Evolutionary conservation across 495 filamentous ascomycete species (phyloP).

Genomic region (Annulohypoxylon maeteangense): DNA sequence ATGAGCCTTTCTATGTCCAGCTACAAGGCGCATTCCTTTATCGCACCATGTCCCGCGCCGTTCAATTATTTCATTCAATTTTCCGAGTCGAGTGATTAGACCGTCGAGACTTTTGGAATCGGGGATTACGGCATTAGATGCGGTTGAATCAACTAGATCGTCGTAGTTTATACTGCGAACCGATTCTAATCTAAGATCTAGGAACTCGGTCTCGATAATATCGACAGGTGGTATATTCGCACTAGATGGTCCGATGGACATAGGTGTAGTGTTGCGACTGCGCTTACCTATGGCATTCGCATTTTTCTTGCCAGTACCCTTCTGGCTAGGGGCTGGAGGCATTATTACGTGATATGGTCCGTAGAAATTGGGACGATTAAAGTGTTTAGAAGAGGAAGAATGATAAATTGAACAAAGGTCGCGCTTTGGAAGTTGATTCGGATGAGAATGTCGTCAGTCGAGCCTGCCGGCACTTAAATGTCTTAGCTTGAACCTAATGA

Average conservation of each 20-base stretch:
- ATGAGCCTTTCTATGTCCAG: constrained; percentile 70
- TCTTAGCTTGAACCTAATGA: constrained; percentile 1
- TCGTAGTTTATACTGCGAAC: constrained; percentile 71
- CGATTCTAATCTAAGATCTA: constrained; percentile 65
- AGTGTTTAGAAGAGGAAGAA: not conserved
- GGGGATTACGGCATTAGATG: constrained; percentile 72
- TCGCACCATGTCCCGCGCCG: constrained; percentile 71
- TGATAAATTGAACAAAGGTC: not conserved
- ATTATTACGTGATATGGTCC: constrained; percentile 60
- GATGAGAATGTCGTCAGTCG: constrained; percentile 9
- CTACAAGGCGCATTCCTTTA: constrained; percentile 76
- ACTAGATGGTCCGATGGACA: constrained; percentile 64
- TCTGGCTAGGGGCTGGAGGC: constrained; percentile 67
- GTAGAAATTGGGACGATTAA: constrained; percentile 72
- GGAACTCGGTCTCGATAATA: constrained; percentile 70
- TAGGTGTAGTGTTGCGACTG: constrained; percentile 88
- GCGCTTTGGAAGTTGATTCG: not conserved
- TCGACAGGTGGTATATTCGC: constrained; percentile 64
- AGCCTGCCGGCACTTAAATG: not conserved
- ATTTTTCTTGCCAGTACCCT: constrained; percentile 80
- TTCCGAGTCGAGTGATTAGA: constrained; percentile 73
- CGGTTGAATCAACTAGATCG: constrained; percentile 73
- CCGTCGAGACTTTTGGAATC: constrained; percentile 77
- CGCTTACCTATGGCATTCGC: constrained; percentile 76
- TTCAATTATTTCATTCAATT: constrained; percentile 72